phyloP scores from a whole-genome alignment of 2,329 filamentous ascomycete genomes.

The Dactylonectria estremocensis region DNA sequence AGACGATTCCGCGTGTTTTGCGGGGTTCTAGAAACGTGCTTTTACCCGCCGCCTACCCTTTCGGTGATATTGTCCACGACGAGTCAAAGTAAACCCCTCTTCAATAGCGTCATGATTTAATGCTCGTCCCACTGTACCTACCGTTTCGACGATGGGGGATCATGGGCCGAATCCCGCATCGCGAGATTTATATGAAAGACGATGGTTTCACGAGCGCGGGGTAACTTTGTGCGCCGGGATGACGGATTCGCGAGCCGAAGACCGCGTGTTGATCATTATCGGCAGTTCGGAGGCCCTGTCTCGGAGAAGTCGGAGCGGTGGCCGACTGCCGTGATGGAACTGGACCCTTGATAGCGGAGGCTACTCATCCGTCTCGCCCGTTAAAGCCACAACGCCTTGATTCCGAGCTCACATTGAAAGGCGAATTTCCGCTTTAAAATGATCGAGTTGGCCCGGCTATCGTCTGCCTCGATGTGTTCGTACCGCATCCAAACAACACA shows the following conservation, averaged over 20 bases:
- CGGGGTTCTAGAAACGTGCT: background rate
- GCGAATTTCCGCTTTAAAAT: background rate
- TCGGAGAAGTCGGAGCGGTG: constrained; percentile 3
- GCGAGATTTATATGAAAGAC: background rate
- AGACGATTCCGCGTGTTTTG: background rate
- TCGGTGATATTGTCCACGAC: no score
- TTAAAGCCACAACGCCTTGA: constrained; percentile 1
- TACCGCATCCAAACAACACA: background rate
- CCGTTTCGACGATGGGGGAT: background rate
- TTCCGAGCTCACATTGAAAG: background rate
- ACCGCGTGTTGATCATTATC: background rate
- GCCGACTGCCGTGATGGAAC: background rate
- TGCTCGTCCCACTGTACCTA: background rate
- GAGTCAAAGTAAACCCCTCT: background rate
- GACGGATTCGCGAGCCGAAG: background rate
- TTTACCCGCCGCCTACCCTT: no score
- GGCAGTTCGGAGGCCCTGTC: background rate
- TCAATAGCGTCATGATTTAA: background rate
- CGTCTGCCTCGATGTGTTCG: background rate
- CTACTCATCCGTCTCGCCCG: constrained; percentile 12
- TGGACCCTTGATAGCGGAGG: constrained; percentile 9
- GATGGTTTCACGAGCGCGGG: background rate
- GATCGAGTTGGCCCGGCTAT: background rate
- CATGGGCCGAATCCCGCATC: constrained; percentile 1
- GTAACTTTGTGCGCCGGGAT: constrained; percentile 1